Base-by-base conservation (phyloP, 2,329 filamentous ascomycete genomes). In the Pseudopithomyces chartarum region DNA sequence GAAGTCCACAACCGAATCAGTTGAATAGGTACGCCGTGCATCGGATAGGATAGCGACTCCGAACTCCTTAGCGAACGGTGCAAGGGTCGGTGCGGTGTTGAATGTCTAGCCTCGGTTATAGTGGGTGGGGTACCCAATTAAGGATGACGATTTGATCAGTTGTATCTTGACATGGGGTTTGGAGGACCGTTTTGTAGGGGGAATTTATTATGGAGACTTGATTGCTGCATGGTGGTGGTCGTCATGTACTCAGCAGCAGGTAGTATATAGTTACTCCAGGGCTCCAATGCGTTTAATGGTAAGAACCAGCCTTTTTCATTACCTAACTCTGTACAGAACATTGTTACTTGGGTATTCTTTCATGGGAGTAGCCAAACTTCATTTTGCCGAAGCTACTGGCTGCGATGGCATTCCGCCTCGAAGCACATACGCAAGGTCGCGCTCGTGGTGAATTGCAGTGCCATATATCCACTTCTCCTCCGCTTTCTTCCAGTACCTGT, bases 401-500 rank as follows among this genome's bases (percentile, higher is more conserved):
- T 58, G 44, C 55, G 59, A 19, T 59, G 55, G 45, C 59, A 55
- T 26, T 55, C 17, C 13, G 42, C 40, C 13, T n/a, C 46, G 61
- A 36, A 66, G 61, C 11, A 73, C 57, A 43, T 67, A 57, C 29
- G 73, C 73, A 20, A 81, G 52, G 59, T 81, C 78, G n/a, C 69
- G 62, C 39, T 76, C 71, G 56, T 81, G 78, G 56, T 71, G 63
- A 6, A 71, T 69, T 33, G 56, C 61, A 6, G 73, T 71, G 11
- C 67, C 74, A 60, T 86, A 87, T 36, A 80, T 66, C 84, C 84
- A 87, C 40, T 69, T 69, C 36, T 73, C 66, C 4, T 77, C 63
- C 8, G 79, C 74, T 15, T 75, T 75, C 46, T 72, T 78, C 84
- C 84, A 87, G 44, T 78, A 79, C 20, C 85, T 76, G 58, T 83